Evolutionary conservation across 2,329 filamentous ascomycete genomes (phyloP).

Genomic region (Basipetospora sp.): DNA sequence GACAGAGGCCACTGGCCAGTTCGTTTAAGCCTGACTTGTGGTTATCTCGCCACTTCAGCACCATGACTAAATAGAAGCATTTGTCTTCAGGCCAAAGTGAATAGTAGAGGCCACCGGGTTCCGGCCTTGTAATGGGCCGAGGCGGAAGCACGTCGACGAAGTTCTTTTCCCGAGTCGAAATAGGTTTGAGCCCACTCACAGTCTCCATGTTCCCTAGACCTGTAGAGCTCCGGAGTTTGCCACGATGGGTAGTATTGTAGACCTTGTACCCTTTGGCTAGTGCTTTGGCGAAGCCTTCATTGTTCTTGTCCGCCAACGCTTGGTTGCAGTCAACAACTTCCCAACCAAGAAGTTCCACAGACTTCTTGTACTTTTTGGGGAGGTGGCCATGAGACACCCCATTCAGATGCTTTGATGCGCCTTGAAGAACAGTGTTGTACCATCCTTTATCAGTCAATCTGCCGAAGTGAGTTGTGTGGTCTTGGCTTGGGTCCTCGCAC

Average conservation of each 20-base stretch:
- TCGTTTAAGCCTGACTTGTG: conserved; percentile 6
- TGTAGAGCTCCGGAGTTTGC: no score
- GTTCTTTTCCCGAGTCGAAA: not conserved
- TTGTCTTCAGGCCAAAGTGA: conserved; percentile 8
- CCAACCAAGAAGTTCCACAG: conserved; percentile 9
- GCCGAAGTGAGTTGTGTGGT: conserved; percentile 12
- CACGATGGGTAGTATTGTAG: conserved; percentile 5
- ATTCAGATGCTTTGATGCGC: conserved; percentile 11
- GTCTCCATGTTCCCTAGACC: no score
- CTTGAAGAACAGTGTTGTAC: conserved; percentile 7
- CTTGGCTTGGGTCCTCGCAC: conserved; percentile 11
- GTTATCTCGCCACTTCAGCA: conserved; percentile 10
- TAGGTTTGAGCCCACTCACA: no score
- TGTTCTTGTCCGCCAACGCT: conserved; percentile 8
- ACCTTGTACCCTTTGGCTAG: conserved; percentile 8
- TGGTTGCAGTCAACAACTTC: conserved; percentile 10
- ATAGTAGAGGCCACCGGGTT: conserved; percentile 9
- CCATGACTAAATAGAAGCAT: conserved; percentile 9
- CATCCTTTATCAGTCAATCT: no score
- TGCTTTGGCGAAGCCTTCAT: conserved; percentile 8
- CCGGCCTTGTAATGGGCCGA: conserved; percentile 8
- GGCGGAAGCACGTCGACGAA: not conserved
- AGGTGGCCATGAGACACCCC: conserved; percentile 7
- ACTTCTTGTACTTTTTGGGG: conserved; percentile 6
- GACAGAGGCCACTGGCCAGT: not conserved